Evolutionary conservation across 129 eudicot genomes (phyloP).

Genomic region (Saposhnikovia divaricata): DNA sequence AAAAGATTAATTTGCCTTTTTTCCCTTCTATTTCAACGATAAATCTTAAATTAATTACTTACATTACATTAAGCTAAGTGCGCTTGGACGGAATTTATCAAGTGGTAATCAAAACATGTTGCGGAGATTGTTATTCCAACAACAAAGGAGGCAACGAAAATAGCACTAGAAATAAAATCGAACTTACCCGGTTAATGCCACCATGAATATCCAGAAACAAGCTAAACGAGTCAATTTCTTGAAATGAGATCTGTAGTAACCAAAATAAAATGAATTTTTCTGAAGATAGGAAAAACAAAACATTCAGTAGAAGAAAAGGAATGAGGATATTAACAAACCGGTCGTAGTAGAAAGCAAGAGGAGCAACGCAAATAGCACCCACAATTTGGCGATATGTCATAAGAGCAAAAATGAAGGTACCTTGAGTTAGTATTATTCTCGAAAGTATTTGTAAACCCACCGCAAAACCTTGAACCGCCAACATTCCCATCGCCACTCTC

Average conservation of each 20-base stretch:
- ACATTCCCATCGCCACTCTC: constrained; percentile 26
- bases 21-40: not conserved
- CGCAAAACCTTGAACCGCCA: constrained; percentile 35
- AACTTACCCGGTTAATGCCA: constrained; percentile 33
- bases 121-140: not conserved
- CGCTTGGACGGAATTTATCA: too few species aligned
- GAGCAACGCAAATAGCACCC: constrained; percentile 34
- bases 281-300: too few species aligned
- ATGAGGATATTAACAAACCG: constrained; percentile 15
- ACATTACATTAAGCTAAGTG: too few species aligned
- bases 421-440: constrained; percentile 26
- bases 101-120: too few species aligned
- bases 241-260: constrained; percentile 21
- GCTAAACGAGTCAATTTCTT: constrained; percentile 13
- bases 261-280: too few species aligned
- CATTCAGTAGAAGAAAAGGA: too few species aligned
- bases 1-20: not conserved
- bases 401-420: constrained; percentile 39
- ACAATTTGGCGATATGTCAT: constrained; percentile 37
- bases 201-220: constrained; percentile 31
- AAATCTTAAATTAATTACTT: too few species aligned
- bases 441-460: constrained; percentile 41
- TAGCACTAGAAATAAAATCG: not conserved
- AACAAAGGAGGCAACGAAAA: not conserved
- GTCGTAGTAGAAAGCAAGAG: constrained; percentile 37